A percentile compares a stretch with the other conserved stretches of the same genome.
Conservation (phyloP, 2,329 filamentous ascomycete species). For the Colletotrichum acutatum region DNA sequence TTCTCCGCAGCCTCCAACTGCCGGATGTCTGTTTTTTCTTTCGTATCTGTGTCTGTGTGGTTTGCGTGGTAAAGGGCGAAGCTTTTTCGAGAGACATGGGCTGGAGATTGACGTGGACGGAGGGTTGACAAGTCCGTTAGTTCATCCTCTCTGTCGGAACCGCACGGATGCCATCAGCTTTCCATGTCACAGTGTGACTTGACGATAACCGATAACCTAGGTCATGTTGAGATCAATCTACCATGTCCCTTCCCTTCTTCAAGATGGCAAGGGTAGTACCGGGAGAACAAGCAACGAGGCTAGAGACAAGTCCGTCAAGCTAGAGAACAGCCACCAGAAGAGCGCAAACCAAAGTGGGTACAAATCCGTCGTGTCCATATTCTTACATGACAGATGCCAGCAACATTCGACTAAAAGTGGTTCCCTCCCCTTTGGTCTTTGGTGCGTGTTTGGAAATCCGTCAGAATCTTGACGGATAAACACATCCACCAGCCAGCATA, state of each 20-base stretch:
- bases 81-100: neutral
- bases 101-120: neutral
- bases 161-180: too few relatives aligned
- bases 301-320: neutral
- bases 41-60: neutral
- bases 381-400: neutral
- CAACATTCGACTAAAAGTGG: slow-evolving; percentile 22
- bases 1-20: slow-evolving; percentile 18
- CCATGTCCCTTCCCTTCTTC: neutral
- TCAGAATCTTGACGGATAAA: slow-evolving; percentile 15
- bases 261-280: neutral
- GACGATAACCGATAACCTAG: neutral
- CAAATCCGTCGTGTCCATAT: slow-evolving; percentile 11
- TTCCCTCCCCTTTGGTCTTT: neutral
- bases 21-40: neutral
- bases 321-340: neutral
- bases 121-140: neutral
- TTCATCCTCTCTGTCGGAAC: neutral
- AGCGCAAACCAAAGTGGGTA: neutral
- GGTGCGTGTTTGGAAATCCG: slow-evolving; percentile 10
- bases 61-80: too few relatives aligned
- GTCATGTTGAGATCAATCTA: neutral
- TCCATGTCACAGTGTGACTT: neutral
- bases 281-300: too few relatives aligned
- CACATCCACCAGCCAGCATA: neutral